Evolutionary conservation across 106 monocot genomes (phyloP).

Genomic region (Dendrobium officinale): DNA sequence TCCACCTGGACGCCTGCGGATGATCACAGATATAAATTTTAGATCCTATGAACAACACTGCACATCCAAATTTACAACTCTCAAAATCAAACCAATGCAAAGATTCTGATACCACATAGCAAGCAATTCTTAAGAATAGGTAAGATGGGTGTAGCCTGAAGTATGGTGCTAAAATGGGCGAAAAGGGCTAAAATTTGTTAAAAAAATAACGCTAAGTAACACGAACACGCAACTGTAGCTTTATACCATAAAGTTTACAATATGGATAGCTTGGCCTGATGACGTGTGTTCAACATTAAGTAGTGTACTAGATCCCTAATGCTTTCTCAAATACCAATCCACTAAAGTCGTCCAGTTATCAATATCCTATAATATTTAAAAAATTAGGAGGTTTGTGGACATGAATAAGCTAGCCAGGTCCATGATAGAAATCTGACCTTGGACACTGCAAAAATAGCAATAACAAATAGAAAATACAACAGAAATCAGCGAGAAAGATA

Average conservation of each 20-base stretch:
- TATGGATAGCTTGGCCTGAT: no score
- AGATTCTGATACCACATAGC: background rate
- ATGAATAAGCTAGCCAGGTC: no score
- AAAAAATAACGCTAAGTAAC: background rate
- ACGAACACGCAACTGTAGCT: constrained; percentile 4
- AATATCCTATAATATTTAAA: no score
- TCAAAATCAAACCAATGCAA: background rate
- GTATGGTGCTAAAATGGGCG: background rate
- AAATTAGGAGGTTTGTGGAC: no score
- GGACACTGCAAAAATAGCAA: background rate
- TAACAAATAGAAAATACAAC: no score
- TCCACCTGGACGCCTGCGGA: constrained; percentile 41
- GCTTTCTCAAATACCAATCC: no score
- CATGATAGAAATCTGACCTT: no score
- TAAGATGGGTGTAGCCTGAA: background rate
- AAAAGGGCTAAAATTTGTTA: background rate
- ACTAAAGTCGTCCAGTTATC: no score
- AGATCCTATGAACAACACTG: background rate
- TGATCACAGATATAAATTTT: background rate
- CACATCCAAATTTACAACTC: background rate
- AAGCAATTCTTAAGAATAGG: background rate
- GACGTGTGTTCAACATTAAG: no score
- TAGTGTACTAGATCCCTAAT: no score
- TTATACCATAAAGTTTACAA: background rate
- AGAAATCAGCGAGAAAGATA: no score